These are phyloP conservation scores for Senna siamea DNA, from an alignment of 306 rosid genomes.

Conservation along the genomic window DNA sequence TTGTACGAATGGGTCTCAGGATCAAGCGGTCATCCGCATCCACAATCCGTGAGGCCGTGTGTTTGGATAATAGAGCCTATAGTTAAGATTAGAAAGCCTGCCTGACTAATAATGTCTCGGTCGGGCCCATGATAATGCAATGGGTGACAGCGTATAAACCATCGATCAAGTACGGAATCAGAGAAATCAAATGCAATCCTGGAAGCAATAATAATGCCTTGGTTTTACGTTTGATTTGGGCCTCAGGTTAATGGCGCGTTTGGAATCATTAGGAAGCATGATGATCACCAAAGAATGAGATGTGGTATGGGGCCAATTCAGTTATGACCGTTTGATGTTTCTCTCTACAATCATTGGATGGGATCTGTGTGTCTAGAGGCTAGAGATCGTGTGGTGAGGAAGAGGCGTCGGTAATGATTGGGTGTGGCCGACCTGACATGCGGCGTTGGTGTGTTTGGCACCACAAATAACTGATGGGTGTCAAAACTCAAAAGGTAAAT, in stretches of 20 bases:
- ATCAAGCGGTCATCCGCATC: not conserved
- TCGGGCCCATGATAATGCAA: conserved; percentile 21
- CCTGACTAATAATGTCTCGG: conserved; percentile 8
- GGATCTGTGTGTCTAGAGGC: not conserved
- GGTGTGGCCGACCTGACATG: not conserved
- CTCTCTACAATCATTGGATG: conserved; percentile 31
- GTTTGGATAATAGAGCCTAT: too few species aligned
- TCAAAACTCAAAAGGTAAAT: too few species aligned
- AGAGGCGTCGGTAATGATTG: conserved; percentile 18
- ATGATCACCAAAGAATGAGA: too few species aligned
- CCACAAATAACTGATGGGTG: conserved; percentile 9
- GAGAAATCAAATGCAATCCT: not conserved
- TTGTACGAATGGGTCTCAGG: not conserved
- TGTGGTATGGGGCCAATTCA: not conserved
- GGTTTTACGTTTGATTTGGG: not conserved
- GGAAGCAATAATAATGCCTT: not conserved
- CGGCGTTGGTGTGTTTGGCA: not conserved
- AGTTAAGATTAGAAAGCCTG: too few species aligned
- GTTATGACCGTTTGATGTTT: conserved; percentile 34
- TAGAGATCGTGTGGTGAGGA: conserved; percentile 33
- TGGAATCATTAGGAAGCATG: not conserved
- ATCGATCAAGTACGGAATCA: not conserved
- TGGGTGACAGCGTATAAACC: not conserved
- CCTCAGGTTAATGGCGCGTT: conserved; percentile 6
- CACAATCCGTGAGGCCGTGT: too few species aligned